Percentiles rank a stretch among this genome's conserved stretches.
phyloP scores from a whole-genome alignment of 176 grass and related monocot species.

The Ensete ventricosum region DNA sequence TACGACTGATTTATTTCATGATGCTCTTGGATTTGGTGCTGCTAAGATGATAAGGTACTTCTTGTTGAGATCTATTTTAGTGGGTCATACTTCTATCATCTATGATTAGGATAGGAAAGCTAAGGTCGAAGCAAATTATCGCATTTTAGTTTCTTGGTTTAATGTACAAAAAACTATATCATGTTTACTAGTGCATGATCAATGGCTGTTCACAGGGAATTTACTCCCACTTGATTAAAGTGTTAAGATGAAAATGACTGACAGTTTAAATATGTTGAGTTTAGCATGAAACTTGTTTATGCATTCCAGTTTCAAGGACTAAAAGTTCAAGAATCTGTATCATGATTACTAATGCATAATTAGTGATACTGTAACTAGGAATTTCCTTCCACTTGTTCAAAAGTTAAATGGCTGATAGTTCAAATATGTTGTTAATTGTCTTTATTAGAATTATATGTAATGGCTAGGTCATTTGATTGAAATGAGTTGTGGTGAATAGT shows the following conservation, averaged over 20 bases:
- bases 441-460: background rate
- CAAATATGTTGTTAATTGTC: background rate
- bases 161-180: background rate
- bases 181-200: background rate
- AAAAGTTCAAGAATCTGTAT: background rate
- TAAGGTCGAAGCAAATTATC: background rate
- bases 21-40: slow-evolving; percentile 86
- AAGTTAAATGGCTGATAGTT: background rate
- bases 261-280: background rate
- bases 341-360: background rate
- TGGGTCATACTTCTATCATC: background rate
- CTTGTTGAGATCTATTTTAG: background rate
- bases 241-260: background rate
- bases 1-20: slow-evolving; percentile 74
- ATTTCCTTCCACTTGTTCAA: background rate
- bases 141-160: background rate
- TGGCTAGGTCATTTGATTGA: background rate
- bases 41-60: slow-evolving; percentile 97
- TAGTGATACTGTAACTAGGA: background rate
- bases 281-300: background rate
- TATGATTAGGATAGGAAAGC: slow-evolving; percentile 3
- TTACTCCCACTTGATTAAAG: background rate
- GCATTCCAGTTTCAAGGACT: background rate
- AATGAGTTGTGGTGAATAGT: no score
- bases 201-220: background rate